A percentile compares a stretch with the other conserved stretches of the same genome.
These are phyloP conservation scores for Rhizophagus clarus DNA, from an alignment of 192 early-diverging fungal species.

Conservation along the genomic window DNA sequence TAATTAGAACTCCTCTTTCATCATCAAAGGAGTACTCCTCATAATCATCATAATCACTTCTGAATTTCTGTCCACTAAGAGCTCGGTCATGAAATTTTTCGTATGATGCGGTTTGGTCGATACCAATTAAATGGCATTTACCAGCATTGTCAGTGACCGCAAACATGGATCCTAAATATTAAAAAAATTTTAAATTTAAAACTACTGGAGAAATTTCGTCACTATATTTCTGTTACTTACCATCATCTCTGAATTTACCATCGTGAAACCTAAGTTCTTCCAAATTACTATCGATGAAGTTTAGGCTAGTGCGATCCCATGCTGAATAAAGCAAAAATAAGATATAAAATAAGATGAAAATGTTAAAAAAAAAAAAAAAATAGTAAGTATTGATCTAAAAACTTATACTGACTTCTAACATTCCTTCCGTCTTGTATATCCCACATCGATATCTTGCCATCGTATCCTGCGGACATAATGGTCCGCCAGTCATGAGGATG, in stretches of 20 bases:
- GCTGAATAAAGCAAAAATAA: neutral
- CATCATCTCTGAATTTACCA: neutral
- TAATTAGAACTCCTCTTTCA: neutral
- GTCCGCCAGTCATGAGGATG: slow-evolving; percentile 75
- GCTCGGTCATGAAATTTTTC: neutral
- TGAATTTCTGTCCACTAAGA: neutral
- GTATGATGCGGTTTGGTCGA: slow-evolving; percentile 41
- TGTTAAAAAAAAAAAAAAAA: neutral
- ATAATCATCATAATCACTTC: neutral
- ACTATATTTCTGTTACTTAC: neutral
- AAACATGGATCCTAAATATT: slow-evolving; percentile 60
- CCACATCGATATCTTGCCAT: slow-evolving; percentile 83
- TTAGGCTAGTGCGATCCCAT: neutral
- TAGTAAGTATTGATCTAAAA: neutral
- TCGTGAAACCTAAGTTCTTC: neutral
- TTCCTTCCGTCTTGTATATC: slow-evolving; percentile 62
- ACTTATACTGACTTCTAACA: slow-evolving; percentile 38
- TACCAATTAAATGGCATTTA: slow-evolving; percentile 70
- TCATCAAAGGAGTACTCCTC: neutral
- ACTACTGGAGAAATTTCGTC: neutral
- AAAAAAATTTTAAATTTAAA: neutral
- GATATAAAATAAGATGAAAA: neutral
- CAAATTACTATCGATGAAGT: neutral
- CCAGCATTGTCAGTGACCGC: slow-evolving; percentile 73
- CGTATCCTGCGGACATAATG: slow-evolving; percentile 79